Conservation (phyloP, 495 filamentous ascomycete genomes). For the Rusavskia elegans region DNA sequence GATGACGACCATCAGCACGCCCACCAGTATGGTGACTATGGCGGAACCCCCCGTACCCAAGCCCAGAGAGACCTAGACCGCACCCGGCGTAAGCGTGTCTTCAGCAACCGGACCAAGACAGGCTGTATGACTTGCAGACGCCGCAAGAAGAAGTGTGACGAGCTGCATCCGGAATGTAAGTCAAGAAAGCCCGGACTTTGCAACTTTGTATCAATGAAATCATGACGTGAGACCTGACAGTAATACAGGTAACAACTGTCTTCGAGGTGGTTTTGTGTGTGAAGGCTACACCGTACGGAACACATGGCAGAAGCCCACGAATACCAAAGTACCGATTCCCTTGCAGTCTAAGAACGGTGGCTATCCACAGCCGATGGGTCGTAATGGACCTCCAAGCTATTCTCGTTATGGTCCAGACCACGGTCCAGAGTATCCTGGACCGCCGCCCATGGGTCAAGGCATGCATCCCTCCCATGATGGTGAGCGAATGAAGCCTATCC, state of each 20-base stretch:
- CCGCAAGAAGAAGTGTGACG: slow-evolving; percentile 98
- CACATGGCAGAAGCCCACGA: slow-evolving; percentile 54
- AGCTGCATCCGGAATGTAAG: slow-evolving; percentile 83
- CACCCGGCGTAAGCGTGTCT: slow-evolving; percentile 71
- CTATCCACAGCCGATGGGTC: slow-evolving; percentile 16
- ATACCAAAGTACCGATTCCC: slow-evolving; percentile 47
- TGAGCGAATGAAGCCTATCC: slow-evolving; percentile 11
- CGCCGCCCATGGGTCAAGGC: slow-evolving; percentile 15
- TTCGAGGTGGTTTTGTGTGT: slow-evolving; percentile 81
- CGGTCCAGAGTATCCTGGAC: slow-evolving; percentile 11
- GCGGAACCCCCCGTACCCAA: slow-evolving; percentile 15
- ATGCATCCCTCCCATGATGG: slow-evolving; percentile 12
- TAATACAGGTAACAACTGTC: slow-evolving; percentile 70
- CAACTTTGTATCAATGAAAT: background rate
- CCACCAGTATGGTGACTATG: slow-evolving; percentile 20
- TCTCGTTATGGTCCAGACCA: slow-evolving; percentile 15
- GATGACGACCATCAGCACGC: slow-evolving; percentile 20
- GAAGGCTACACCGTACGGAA: slow-evolving; percentile 77
- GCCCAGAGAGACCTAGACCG: slow-evolving; percentile 47
- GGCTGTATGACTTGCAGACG: slow-evolving; percentile 90
- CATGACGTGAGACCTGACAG: background rate
- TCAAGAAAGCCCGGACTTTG: background rate
- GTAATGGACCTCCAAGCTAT: slow-evolving; percentile 8
- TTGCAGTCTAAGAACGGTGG: slow-evolving; percentile 75
- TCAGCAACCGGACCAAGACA: slow-evolving; percentile 94